phyloP scores from a whole-genome alignment of 2,329 filamentous ascomycete species.

The Aspergillus sp. region DNA sequence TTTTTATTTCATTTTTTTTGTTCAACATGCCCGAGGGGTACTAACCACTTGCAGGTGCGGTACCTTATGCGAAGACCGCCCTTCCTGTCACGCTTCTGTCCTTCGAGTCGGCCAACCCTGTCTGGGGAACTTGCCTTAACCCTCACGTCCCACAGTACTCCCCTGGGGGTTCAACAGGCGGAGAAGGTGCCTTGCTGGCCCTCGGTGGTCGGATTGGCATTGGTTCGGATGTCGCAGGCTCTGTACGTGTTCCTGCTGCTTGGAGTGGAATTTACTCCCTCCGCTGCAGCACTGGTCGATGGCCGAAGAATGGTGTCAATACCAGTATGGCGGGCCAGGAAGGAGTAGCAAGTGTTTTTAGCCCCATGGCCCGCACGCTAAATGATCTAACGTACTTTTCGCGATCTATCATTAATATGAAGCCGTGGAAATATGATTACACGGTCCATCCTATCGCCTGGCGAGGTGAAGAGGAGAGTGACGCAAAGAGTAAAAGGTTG shows the following conservation, averaged over 20 bases:
- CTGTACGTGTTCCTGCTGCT: constrained; percentile 81
- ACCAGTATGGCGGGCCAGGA: constrained; percentile 94
- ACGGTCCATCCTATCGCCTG: constrained; percentile 82
- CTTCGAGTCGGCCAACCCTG: constrained; percentile 75
- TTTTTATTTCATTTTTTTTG: no score
- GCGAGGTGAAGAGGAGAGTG: constrained; percentile 61
- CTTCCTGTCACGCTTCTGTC: constrained; percentile 81
- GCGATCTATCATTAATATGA: constrained; percentile 71
- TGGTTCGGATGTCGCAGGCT: constrained; percentile 87
- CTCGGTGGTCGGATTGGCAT: constrained; percentile 82
- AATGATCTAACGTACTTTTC: constrained; percentile 84
- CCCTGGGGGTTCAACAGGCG: constrained; percentile 84
- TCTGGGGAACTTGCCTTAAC: constrained; percentile 82
- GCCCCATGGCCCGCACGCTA: constrained; percentile 85
- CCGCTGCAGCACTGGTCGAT: constrained; percentile 82
- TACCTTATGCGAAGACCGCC: constrained; percentile 93
- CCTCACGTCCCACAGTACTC: constrained; percentile 83
- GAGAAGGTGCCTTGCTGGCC: constrained; percentile 78
- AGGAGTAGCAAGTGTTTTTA: constrained; percentile 83
- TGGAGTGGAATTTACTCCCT: constrained; percentile 87
- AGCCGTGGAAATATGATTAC: constrained; percentile 87
- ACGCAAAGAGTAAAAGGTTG: constrained; percentile 63
- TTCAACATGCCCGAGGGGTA: neutral
- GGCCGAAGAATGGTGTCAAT: constrained; percentile 79
- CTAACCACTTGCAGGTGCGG: constrained; percentile 55